Evolutionary conservation across 805 yeast species (phyloP).

Genomic region (Candida argentea): DNA sequence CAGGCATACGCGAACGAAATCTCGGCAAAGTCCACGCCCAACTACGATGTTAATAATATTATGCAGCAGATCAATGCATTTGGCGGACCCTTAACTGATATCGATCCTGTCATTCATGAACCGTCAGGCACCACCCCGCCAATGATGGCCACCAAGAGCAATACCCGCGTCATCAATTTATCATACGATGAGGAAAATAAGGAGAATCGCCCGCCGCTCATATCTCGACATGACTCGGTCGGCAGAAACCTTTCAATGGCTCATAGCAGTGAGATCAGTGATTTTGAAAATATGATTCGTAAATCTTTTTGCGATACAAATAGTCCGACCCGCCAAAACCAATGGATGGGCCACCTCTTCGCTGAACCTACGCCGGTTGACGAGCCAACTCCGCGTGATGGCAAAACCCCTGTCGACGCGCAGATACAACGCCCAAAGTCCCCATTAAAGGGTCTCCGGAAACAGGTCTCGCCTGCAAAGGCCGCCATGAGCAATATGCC

Average conservation of each 20-base stretch:
- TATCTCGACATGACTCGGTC: neutral
- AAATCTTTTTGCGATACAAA: constrained; percentile 11
- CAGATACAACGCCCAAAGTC: constrained; percentile 15
- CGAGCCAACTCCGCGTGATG: constrained; percentile 14
- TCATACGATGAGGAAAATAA: constrained; percentile 28
- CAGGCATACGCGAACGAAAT: constrained; percentile 1
- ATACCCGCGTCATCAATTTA: constrained; percentile 44
- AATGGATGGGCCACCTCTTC: constrained; percentile 36
- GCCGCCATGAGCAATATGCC: constrained; percentile 26
- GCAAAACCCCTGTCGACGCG: constrained; percentile 10
- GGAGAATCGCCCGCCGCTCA: constrained; percentile 16
- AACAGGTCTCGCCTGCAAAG: constrained; percentile 13
- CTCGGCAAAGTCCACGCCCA: constrained; percentile 10
- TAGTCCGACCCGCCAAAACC: constrained; percentile 27
- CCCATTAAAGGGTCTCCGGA: constrained; percentile 22
- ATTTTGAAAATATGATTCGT: constrained; percentile 16
- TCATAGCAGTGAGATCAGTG: constrained; percentile 5
- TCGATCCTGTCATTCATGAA: constrained; percentile 32
- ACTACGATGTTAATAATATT: constrained; percentile 30
- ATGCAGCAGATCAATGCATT: constrained; percentile 27
- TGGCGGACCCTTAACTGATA: constrained; percentile 39
- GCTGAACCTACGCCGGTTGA: constrained; percentile 32
- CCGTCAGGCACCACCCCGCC: constrained; percentile 31
- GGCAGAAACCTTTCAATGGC: neutral
- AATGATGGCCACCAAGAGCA: constrained; percentile 45